phyloP scores from a whole-genome alignment of 2,329 filamentous ascomycete species.

The Incumbomyces delicatus region DNA sequence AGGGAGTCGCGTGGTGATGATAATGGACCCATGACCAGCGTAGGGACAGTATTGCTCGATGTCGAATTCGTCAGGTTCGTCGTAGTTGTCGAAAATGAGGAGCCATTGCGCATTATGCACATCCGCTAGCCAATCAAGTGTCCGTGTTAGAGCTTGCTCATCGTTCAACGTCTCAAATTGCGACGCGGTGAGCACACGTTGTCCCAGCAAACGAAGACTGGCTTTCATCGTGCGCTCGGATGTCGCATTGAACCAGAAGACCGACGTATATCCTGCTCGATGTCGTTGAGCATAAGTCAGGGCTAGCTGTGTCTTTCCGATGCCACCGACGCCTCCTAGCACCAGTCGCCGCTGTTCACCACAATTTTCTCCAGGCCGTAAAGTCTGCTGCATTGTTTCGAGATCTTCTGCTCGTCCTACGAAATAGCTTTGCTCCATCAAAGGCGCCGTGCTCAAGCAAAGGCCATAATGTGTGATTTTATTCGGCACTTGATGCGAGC shows the following conservation, averaged over 20 bases:
- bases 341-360: slow-evolving; percentile 12
- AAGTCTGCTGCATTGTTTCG: slow-evolving; percentile 10
- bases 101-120: slow-evolving; percentile 18
- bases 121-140: slow-evolving; percentile 13
- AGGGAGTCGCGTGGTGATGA: slow-evolving; percentile 19
- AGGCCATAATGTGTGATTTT: background rate
- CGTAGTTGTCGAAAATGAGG: slow-evolving; percentile 21
- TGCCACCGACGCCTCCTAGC: slow-evolving; percentile 35
- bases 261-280: slow-evolving; percentile 28
- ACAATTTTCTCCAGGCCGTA: slow-evolving; percentile 1
- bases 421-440: background rate
- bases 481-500: background rate
- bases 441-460: background rate
- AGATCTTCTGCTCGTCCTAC: slow-evolving; percentile 10
- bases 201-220: slow-evolving; percentile 18
- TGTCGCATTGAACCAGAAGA: slow-evolving; percentile 37
- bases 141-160: background rate
- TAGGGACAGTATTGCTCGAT: slow-evolving; percentile 14
- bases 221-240: slow-evolving; percentile 29
- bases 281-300: slow-evolving; percentile 29
- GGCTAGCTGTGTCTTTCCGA: slow-evolving; percentile 39
- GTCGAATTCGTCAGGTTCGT: slow-evolving; percentile 12
- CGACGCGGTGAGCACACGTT: slow-evolving; percentile 2
- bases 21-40: slow-evolving; percentile 15
- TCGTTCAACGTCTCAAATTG: background rate